Conservation (phyloP, 805 yeast genomes). For the Maudiozyma barnettii region DNA sequence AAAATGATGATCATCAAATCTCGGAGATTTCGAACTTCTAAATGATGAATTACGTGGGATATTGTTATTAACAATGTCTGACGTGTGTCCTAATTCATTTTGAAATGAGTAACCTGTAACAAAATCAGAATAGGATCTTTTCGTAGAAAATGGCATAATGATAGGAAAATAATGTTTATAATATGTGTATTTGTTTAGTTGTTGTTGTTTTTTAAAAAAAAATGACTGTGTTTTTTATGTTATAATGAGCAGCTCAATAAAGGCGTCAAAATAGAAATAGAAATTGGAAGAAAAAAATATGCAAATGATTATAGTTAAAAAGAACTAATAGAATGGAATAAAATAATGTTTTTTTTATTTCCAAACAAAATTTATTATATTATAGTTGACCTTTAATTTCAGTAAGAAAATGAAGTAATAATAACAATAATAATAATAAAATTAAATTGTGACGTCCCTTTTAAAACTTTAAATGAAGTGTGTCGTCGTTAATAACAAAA, state of each 20-base stretch:
- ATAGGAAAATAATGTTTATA: not conserved
- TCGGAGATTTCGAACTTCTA: constrained; percentile 2
- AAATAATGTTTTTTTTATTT: too few species aligned
- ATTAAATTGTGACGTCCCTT: not conserved
- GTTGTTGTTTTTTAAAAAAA: not conserved
- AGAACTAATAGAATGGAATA: not conserved
- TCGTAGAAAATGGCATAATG: constrained; percentile 16
- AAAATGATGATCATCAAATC: not conserved
- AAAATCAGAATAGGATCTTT: constrained; percentile 14
- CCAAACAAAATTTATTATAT: too few species aligned
- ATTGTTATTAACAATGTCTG: not conserved
- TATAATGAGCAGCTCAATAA: constrained; percentile 23
- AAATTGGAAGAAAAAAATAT: not conserved
- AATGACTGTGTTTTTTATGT: not conserved
- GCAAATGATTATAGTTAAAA: not conserved
- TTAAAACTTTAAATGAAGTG: not conserved
- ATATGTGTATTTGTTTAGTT: not conserved
- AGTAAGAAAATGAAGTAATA: not conserved
- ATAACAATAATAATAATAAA: not conserved
- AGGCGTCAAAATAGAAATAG: constrained; percentile 22
- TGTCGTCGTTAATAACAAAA: too few species aligned
- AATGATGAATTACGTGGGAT: constrained; percentile 4
- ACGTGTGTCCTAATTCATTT: not conserved
- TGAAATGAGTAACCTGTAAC: not conserved
- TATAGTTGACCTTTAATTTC: not conserved